Percentiles rank a stretch among this genome's conserved stretches.
phyloP scores from a whole-genome alignment of 305 asterid species.

The Fraxinus velutina region DNA sequence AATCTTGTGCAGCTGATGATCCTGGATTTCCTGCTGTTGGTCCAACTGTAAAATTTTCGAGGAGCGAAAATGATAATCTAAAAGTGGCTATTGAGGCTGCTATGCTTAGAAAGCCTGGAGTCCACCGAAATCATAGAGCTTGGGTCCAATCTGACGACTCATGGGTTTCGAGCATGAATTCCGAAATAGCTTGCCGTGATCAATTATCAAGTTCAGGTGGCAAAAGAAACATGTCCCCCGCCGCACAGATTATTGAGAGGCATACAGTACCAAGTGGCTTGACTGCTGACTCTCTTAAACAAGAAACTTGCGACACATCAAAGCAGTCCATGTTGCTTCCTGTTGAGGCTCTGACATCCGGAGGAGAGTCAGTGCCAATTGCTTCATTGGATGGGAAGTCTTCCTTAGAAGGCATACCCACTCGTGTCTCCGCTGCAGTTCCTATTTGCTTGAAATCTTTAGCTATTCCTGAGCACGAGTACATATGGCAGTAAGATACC shows the following conservation, averaged over 20 bases:
- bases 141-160: slow-evolving; percentile 50
- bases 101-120: slow-evolving; percentile 73
- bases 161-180: slow-evolving; percentile 32
- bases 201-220: slow-evolving; percentile 35
- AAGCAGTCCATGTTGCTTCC: slow-evolving; percentile 39
- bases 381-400: slow-evolving; percentile 31
- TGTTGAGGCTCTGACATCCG: slow-evolving; percentile 40
- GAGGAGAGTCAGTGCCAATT: slow-evolving; percentile 34
- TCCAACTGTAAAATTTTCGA: slow-evolving; percentile 45
- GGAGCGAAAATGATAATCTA: slow-evolving; percentile 56
- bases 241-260: slow-evolving; percentile 48
- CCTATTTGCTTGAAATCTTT: slow-evolving; percentile 40
- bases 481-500: slow-evolving; percentile 78
- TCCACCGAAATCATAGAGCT: slow-evolving; percentile 54
- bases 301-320: slow-evolving; percentile 31
- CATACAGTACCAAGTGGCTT: slow-evolving; percentile 26
- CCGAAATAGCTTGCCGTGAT: slow-evolving; percentile 42
- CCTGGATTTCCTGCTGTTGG: slow-evolving; percentile 19
- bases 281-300: slow-evolving; percentile 40
- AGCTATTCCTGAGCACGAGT: slow-evolving; percentile 69
- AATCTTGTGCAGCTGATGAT: slow-evolving; percentile 25
- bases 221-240: slow-evolving; percentile 35
- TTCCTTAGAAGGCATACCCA: slow-evolving; percentile 33
- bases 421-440: slow-evolving; percentile 29
- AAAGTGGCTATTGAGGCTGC: slow-evolving; percentile 95